A percentile compares a stretch with the other conserved stretches of the same genome.
Evolutionary conservation across 2,329 filamentous ascomycete genomes (phyloP).

Genomic region (Claviceps africana): DNA sequence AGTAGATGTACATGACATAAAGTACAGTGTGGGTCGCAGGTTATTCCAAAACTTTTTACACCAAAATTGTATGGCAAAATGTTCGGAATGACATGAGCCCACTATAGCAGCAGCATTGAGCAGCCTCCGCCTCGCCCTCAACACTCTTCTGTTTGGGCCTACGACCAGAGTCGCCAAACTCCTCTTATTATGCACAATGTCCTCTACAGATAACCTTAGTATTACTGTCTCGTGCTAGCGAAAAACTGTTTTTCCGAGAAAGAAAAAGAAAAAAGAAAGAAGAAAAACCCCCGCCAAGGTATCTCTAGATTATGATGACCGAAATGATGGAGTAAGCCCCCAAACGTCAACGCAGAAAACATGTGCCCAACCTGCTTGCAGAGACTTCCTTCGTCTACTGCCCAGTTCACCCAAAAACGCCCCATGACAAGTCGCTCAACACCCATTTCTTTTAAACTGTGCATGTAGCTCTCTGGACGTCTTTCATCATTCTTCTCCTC

Average conservation of each 20-base stretch:
- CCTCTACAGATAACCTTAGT: not conserved
- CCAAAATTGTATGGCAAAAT: too few species aligned
- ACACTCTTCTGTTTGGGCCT: too few species aligned
- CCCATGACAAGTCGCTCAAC: not conserved
- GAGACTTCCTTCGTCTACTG: not conserved
- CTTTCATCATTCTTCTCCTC: conserved; percentile 1
- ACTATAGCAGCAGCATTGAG: too few species aligned
- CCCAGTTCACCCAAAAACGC: not conserved
- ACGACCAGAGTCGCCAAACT: too few species aligned
- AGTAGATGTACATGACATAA: too few species aligned
- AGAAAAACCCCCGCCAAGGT: not conserved
- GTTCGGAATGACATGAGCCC: too few species aligned
- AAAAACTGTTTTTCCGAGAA: not conserved
- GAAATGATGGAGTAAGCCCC: not conserved
- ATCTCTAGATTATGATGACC: not conserved
- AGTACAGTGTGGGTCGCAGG: too few species aligned
- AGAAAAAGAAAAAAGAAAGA: too few species aligned
- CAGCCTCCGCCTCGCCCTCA: too few species aligned
- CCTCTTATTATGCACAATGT: not conserved
- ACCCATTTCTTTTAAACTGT: not conserved
- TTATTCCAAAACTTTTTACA: too few species aligned
- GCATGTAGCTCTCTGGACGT: not conserved
- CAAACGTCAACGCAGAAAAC: not conserved
- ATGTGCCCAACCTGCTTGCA: not conserved
- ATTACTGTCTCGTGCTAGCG: not conserved